phyloP scores from a whole-genome alignment of 2,329 filamentous ascomycete species.

The Verticillium nonalfalfae region DNA sequence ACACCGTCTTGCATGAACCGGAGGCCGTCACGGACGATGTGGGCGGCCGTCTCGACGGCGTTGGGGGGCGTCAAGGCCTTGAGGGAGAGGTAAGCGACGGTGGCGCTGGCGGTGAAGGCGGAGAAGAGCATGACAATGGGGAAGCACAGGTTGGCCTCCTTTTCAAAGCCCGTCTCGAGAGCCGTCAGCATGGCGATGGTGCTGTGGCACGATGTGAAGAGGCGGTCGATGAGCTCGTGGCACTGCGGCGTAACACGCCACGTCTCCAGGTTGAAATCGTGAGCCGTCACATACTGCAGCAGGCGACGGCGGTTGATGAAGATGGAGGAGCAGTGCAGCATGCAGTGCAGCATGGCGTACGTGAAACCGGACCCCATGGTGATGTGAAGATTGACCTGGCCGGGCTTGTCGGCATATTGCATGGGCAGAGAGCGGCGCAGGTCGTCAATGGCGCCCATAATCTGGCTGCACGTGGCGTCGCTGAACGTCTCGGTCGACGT shows the following conservation, averaged over 20 bases:
- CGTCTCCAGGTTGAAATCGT: slow-evolving; percentile 44
- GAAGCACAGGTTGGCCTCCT: slow-evolving; percentile 53
- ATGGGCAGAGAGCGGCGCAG: slow-evolving; percentile 49
- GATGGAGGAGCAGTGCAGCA: slow-evolving; percentile 54
- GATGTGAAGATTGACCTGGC: slow-evolving; percentile 55
- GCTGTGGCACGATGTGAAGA: slow-evolving; percentile 53
- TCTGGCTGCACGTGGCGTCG: slow-evolving; percentile 42
- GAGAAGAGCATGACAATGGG: slow-evolving; percentile 60
- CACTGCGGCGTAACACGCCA: slow-evolving; percentile 44
- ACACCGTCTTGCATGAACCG: slow-evolving; percentile 53
- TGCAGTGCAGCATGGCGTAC: slow-evolving; percentile 56
- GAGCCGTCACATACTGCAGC: slow-evolving; percentile 48
- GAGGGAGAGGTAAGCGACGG: slow-evolving; percentile 55
- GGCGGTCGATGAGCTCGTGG: slow-evolving; percentile 48
- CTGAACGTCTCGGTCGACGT: slow-evolving; percentile 45
- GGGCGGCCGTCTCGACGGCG: slow-evolving; percentile 49
- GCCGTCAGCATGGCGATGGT: slow-evolving; percentile 50
- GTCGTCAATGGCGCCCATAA: slow-evolving; percentile 48
- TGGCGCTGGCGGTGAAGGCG: slow-evolving; percentile 54
- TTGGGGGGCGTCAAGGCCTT: slow-evolving; percentile 52
- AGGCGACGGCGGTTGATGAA: slow-evolving; percentile 55
- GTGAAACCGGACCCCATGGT: slow-evolving; percentile 59
- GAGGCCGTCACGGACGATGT: slow-evolving; percentile 52
- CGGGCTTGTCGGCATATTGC: slow-evolving; percentile 55
- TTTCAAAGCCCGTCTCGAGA: slow-evolving; percentile 49